Evolutionary conservation across 257 asterid species (phyloP), one percentile per base, ranked within the genome.

Genomic region (Plantago elongata): DNA sequence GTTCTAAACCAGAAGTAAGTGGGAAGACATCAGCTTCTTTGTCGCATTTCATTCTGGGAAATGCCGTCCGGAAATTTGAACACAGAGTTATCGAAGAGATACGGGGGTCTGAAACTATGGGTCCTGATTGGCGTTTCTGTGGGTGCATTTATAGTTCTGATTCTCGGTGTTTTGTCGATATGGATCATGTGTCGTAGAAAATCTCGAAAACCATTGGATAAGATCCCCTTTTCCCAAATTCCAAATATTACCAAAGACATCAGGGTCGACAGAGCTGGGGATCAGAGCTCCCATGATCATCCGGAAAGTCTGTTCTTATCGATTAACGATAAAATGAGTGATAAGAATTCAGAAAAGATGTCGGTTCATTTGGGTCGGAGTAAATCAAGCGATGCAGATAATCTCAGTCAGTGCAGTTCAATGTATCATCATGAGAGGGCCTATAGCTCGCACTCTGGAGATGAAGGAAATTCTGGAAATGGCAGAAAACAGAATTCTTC

Each of bases 391-490:
- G 98, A 92, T 69, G 85, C 62, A n/a, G 98, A 92, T 75, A 83
- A 81, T 66, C 73, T 81, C 48, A 92, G 98, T 72, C 95, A 88
- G 58, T 76, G 86, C 61, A 92, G 97, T 64, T 92, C 97, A 11
- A 57, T 83, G 16, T 75, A 82, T 78, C 88, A 75, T 68, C 82
- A 80, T 9, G 98, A 88, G 51, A 79, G 78, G 72, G 83, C 78
- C 9, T 76, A 64, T 65, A 85, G 96, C 72, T 85, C 95, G 57
- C 98, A 90, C 54, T 92, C 99, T 2, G 99, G 99, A 29, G 99
- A 92, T 68, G 99, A 92, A 61, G 97, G 94, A 47, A 83, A 83
- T 76, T 84, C 90, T 14, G 94, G 87, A 10, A 70, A 77, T 60
- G 80, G 71, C 57, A 64, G 85, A 1, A 86, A 79, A 68, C 95